Evolutionary conservation across 1,284 basidiomycete genomes (phyloP).

Genomic region (Moesziomyces sp.): DNA sequence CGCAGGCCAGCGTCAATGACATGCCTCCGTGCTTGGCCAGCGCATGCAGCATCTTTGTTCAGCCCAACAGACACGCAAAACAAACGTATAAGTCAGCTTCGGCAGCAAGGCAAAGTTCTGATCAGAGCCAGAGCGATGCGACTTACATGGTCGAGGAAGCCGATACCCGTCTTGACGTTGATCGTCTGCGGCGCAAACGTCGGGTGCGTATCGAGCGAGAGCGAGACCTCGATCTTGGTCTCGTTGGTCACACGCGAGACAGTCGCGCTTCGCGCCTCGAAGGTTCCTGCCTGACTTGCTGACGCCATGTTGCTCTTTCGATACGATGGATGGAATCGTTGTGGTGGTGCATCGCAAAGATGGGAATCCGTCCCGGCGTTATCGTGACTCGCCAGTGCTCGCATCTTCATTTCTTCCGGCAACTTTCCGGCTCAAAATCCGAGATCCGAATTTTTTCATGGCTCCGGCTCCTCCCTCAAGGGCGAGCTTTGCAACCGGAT

Average conservation of each 20-base stretch:
- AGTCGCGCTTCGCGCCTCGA: constrained; percentile 73
- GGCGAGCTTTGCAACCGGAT: no score
- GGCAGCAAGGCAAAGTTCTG: not conserved
- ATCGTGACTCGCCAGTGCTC: constrained; percentile 23
- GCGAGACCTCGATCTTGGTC: constrained; percentile 84
- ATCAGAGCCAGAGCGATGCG: not conserved
- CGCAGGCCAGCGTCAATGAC: constrained; percentile 86
- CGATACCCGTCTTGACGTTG: constrained; percentile 91
- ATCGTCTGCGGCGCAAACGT: constrained; percentile 79
- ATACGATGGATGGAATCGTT: not conserved
- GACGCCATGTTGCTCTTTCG: constrained; percentile 22
- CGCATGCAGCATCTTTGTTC: constrained; percentile 65
- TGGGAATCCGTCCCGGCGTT: not conserved
- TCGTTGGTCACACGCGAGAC: constrained; percentile 90
- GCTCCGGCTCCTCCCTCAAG: not conserved
- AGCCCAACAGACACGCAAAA: not conserved
- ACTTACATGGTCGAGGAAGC: constrained; percentile 95
- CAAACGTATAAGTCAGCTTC: not conserved
- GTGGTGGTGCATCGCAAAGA: not conserved
- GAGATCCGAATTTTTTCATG: constrained; percentile 7
- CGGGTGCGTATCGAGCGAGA: constrained; percentile 84
- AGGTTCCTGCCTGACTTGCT: constrained; percentile 10
- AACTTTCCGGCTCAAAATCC: constrained; percentile 10
- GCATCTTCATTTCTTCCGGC: constrained; percentile 16
- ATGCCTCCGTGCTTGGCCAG: constrained; percentile 68